phyloP scores from a whole-genome alignment of 2,329 filamentous ascomycete species.

The Botrytis cinerea region DNA sequence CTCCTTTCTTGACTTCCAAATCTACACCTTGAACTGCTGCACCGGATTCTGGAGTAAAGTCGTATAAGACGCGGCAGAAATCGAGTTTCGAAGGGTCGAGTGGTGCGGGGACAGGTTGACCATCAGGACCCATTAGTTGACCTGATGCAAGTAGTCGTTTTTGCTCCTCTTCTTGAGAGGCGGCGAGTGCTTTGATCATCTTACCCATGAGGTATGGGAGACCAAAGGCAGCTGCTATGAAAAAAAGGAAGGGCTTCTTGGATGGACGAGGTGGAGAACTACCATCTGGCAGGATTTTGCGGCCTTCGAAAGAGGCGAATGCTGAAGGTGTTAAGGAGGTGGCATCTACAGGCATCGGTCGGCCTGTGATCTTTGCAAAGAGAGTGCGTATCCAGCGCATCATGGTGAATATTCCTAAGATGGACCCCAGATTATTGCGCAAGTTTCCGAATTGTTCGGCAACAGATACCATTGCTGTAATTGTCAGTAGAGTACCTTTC shows the following conservation, averaged over 20 bases:
- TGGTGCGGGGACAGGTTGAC: conserved; percentile 49
- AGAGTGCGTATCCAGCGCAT: conserved; percentile 93
- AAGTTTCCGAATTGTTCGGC: conserved; percentile 96
- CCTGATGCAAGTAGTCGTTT: conserved; percentile 57
- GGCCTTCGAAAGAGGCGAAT: conserved; percentile 86
- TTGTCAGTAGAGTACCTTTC: conserved; percentile 30
- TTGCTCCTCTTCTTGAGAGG: conserved; percentile 82
- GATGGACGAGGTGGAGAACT: conserved; percentile 68
- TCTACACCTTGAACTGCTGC: conserved; percentile 71
- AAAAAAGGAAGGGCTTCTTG: conserved; percentile 95
- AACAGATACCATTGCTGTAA: conserved; percentile 90
- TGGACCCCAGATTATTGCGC: conserved; percentile 87
- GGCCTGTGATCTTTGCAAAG: conserved; percentile 88
- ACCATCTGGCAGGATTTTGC: conserved; percentile 63
- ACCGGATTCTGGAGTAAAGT: conserved; percentile 82
- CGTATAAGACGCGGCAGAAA: conserved; percentile 92
- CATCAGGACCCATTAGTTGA: conserved; percentile 53
- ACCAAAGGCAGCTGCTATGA: conserved; percentile 90
- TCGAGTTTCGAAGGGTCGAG: conserved; percentile 90
- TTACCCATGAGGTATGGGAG: conserved; percentile 97
- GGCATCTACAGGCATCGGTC: conserved; percentile 84
- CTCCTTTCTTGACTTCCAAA: conserved; percentile 88
- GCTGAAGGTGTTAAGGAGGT: conserved; percentile 84
- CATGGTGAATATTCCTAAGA: conserved; percentile 92
- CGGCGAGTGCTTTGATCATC: conserved; percentile 81